Evolutionary conservation across 768 basidiomycete genomes (phyloP).

Genomic region (Leccinum subgranulosum): DNA sequence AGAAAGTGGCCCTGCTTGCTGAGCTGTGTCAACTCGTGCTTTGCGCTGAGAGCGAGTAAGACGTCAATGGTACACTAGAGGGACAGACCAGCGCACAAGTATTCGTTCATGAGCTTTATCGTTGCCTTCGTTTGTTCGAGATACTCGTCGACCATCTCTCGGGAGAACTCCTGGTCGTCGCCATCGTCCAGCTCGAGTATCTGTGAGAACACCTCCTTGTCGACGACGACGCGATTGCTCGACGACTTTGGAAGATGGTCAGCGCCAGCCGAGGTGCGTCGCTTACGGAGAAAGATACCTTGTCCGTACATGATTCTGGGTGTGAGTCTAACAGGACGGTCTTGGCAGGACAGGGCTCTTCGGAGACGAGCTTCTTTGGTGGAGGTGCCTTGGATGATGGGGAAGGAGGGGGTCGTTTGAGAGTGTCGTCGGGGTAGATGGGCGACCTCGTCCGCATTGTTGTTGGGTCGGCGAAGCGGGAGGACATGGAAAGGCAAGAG

Average conservation of each 20-base stretch:
- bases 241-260: constrained; percentile 11
- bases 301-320: constrained; percentile 23
- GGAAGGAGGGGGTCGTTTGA: constrained; percentile 31
- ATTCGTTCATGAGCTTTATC: constrained; percentile 73
- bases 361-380: constrained; percentile 30
- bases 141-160: constrained; percentile 75
- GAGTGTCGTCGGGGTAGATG: constrained; percentile 26
- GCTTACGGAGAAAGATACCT: constrained; percentile 20
- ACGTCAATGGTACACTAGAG: constrained; percentile 9
- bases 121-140: constrained; percentile 77
- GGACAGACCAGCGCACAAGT: constrained; percentile 59
- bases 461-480: constrained; percentile 27
- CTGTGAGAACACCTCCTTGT: constrained; percentile 80
- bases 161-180: constrained; percentile 72
- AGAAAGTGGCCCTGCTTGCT: constrained; percentile 88
- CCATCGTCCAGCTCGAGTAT: constrained; percentile 91
- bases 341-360: constrained; percentile 17
- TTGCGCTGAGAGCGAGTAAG: constrained; percentile 38
- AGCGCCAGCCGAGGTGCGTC: not conserved
- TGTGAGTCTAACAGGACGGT: constrained; percentile 12
- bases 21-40: constrained; percentile 61
- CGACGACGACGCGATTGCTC: constrained; percentile 45
- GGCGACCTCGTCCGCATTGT: constrained; percentile 30
- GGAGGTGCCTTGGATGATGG: constrained; percentile 33
- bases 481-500: constrained; percentile 20